A percentile compares a stretch with the other conserved stretches of the same genome.
Conservation (phyloP, 2,329 filamentous ascomycete species). For the Hypoxylon sp. region DNA sequence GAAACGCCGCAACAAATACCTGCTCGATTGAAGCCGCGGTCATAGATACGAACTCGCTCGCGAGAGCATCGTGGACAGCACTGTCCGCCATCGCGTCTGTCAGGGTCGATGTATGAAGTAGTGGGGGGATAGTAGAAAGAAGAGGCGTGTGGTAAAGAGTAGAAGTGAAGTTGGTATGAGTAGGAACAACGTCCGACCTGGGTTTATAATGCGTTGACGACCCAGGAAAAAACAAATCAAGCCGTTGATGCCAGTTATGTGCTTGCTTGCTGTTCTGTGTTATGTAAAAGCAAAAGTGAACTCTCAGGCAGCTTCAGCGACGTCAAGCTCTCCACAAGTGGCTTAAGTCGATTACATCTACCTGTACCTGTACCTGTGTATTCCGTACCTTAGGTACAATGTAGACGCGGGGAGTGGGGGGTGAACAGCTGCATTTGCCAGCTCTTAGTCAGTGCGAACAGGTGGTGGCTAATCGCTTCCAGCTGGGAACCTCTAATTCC, state of each 20-base stretch:
- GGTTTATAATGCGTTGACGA: not conserved
- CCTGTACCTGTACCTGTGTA: not conserved
- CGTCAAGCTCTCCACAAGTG: conserved; percentile 41
- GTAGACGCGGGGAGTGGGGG: conserved; percentile 2
- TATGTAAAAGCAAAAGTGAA: not conserved
- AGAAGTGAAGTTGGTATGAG: not conserved
- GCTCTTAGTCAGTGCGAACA: not conserved
- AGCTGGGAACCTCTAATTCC: not conserved
- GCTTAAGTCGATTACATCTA: conserved; percentile 21
- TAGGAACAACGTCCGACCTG: not conserved
- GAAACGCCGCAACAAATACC: conserved; percentile 27
- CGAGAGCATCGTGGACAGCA: conserved; percentile 56
- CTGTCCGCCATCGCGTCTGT: conserved; percentile 52
- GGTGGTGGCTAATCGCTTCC: not conserved
- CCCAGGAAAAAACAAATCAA: not conserved
- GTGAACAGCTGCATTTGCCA: conserved; percentile 14
- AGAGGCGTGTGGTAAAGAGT: not conserved
- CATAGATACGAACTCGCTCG: conserved; percentile 67
- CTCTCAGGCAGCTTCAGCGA: conserved; percentile 41
- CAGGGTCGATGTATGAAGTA: not conserved
- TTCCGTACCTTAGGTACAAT: not conserved
- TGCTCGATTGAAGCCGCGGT: conserved; percentile 62
- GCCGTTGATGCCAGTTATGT: not conserved
- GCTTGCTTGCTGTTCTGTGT: conserved; percentile 12
- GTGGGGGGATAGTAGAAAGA: not conserved